Percentiles rank a stretch among this genome's conserved stretches.
These are phyloP conservation scores for Penicillium sp. DNA, from an alignment of 2,329 filamentous ascomycete species.

Conservation along the genomic window DNA sequence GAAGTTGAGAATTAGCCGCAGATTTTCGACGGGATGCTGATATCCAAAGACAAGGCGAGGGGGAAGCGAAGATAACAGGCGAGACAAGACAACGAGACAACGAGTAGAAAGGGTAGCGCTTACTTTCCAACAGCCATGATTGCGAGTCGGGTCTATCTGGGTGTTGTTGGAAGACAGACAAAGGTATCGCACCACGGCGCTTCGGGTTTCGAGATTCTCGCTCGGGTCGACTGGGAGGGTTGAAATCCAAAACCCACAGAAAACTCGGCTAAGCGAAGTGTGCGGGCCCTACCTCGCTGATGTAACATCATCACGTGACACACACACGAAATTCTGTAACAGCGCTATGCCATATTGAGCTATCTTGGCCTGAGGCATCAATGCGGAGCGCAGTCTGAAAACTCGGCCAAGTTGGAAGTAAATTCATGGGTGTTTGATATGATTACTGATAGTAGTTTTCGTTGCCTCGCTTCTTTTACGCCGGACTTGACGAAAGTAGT, in stretches of 20 bases:
- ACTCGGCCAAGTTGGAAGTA: neutral
- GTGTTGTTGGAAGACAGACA: constrained; percentile 42
- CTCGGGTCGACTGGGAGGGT: constrained; percentile 35
- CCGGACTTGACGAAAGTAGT: neutral
- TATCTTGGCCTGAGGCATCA: neutral
- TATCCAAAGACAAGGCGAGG: constrained; percentile 1
- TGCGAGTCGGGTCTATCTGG: constrained; percentile 55
- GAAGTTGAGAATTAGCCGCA: constrained; percentile 13
- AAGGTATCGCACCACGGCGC: constrained; percentile 40
- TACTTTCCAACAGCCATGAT: constrained; percentile 82
- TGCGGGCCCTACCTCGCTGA: constrained; percentile 36
- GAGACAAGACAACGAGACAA: constrained; percentile 3
- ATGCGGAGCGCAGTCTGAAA: neutral
- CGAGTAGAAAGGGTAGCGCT: constrained; percentile 33
- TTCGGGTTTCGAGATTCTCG: constrained; percentile 38
- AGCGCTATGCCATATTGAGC: neutral
- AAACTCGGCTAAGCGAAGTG: constrained; percentile 46
- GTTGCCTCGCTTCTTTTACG: neutral
- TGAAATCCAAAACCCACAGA: constrained; percentile 46
- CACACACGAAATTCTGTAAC: constrained; percentile 2
- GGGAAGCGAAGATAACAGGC: constrained; percentile 1
- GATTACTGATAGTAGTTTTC: neutral
- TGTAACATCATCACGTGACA: constrained; percentile 27
- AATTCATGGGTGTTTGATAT: neutral
- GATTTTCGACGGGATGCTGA: constrained; percentile 8